Percentiles rank a stretch among this genome's conserved stretches.
These are phyloP conservation scores for Colletotrichum endophyticum DNA, from an alignment of 2,329 filamentous ascomycete genomes.

Conservation along the genomic window DNA sequence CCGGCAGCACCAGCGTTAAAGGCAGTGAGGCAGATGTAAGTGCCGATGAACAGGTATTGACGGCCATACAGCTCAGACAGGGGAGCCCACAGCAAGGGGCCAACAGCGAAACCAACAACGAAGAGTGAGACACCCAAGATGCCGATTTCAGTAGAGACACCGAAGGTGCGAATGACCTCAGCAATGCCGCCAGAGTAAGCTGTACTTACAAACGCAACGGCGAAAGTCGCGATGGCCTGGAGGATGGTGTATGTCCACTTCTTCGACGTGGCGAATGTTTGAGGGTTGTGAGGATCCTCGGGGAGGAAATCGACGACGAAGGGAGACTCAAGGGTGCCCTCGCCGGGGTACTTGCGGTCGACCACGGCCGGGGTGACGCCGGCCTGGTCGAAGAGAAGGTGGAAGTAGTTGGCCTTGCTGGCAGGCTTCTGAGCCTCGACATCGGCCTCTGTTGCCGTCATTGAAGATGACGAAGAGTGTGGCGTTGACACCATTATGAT, in stretches of 20 bases:
- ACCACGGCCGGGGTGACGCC: slow-evolving; percentile 63
- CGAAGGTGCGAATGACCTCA: slow-evolving; percentile 58
- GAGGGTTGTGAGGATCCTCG: slow-evolving; percentile 68
- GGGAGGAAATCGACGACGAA: slow-evolving; percentile 68
- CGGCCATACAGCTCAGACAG: slow-evolving; percentile 67
- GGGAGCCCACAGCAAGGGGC: slow-evolving; percentile 69
- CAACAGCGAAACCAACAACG: slow-evolving; percentile 57
- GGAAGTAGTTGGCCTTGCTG: slow-evolving; percentile 49
- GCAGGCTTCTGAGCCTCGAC: slow-evolving; percentile 42
- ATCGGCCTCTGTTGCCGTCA: slow-evolving; percentile 41
- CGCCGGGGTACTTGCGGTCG: slow-evolving; percentile 59
- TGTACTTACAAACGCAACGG: slow-evolving; percentile 67
- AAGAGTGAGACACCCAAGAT: slow-evolving; percentile 52
- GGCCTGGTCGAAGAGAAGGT: slow-evolving; percentile 61
- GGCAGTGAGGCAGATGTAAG: slow-evolving; percentile 59
- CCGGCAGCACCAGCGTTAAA: slow-evolving; percentile 68
- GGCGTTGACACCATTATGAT: slow-evolving; percentile 22
- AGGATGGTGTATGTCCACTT: slow-evolving; percentile 69
- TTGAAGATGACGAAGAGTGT: slow-evolving; percentile 31
- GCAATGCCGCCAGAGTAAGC: slow-evolving; percentile 61
- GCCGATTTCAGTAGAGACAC: slow-evolving; percentile 47
- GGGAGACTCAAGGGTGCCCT: slow-evolving; percentile 67
- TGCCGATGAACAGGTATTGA: slow-evolving; percentile 62
- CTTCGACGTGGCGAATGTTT: slow-evolving; percentile 54
- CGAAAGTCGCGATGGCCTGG: slow-evolving; percentile 66